Base-by-base conservation (phyloP, 176 grass and related monocot genomes). In the Cenchrus americanus region DNA sequence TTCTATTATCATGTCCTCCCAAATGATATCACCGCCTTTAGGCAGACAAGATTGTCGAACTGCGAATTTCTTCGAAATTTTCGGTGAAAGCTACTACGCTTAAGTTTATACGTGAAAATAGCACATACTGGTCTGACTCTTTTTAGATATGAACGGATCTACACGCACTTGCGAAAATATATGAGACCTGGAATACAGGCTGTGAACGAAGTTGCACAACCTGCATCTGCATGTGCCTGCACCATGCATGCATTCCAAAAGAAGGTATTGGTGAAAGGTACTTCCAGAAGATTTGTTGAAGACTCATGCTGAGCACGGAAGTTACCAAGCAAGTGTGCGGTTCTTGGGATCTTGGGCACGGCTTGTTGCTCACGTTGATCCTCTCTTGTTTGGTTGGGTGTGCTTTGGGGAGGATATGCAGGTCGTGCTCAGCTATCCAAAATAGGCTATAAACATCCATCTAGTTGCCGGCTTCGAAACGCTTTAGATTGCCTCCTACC, bases 281-380 rank as follows among this genome's bases (percentile, higher is more conserved):
- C 21, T 59, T 59, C 55, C 53, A 55, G 7, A 22, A 59, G 21
- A 22, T 10, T 50, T 73, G 63, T 42, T 26, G 17, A 40, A 34
- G 24, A 34, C 23, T 4, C 24, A 48, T 42, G 50, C 41, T 52
- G 19, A 69, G 43, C 50, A 57, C 30, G 22, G 1, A 84, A 67
- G 34, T 3, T 48, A 69, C 18, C 19, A 69, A 62, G 23, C 41
- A 71, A 85, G 19, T 21, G 48, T 5, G 4, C 21, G 51, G 34
- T 37, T 37, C 34, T 37, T 37, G 34, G 34, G 3, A 37, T 50
- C 19, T 49, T 78, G 43, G 43, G 65, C 19, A 13, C 30, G 27
- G 21, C 44, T 80, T 80, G 58, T 47, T 73, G n/a, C 76, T 55
- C 76, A 66, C 32, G 66, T 47, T 23, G 34, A 54, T 50, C 59